Percentiles rank a stretch among this genome's conserved stretches.
These are phyloP conservation scores for Skeletonema menzelii DNA, from an alignment of 108 stramenopile species.

Conservation along the genomic window DNA sequence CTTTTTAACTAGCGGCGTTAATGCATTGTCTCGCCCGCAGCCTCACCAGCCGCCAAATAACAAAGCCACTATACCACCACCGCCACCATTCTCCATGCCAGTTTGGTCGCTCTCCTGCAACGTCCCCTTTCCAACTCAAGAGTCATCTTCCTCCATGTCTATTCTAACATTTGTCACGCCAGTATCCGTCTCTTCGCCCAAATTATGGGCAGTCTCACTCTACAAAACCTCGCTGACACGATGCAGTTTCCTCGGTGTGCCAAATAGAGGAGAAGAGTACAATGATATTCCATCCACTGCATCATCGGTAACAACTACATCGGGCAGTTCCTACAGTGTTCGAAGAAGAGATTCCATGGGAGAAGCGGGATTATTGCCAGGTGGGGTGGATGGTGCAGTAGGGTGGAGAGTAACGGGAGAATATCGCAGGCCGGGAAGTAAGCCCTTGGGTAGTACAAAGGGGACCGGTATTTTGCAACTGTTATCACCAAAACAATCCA, in stretches of 20 bases:
- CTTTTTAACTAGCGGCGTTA: neutral
- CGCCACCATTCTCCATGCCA: constrained; percentile 57
- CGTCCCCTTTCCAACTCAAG: constrained; percentile 7
- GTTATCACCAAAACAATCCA: constrained; percentile 39
- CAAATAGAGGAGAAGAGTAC: constrained; percentile 25
- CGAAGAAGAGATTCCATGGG: constrained; percentile 15
- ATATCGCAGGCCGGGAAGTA: neutral
- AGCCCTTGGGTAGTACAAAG: neutral
- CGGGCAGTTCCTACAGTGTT: neutral
- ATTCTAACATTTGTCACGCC: constrained; percentile 66
- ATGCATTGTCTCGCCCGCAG: neutral
- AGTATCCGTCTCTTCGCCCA: constrained; percentile 58
- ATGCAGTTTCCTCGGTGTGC: constrained; percentile 48
- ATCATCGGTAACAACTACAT: constrained; percentile 22
- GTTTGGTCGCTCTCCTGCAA: constrained; percentile 56
- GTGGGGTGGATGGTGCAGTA: constrained; percentile 1
- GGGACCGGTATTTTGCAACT: constrained; percentile 59
- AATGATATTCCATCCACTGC: constrained; percentile 37
- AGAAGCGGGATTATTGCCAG: constrained; percentile 13
- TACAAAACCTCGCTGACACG: constrained; percentile 57
- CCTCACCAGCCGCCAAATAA: neutral
- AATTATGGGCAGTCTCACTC: constrained; percentile 55
- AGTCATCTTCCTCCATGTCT: constrained; percentile 55
- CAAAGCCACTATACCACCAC: constrained; percentile 23
- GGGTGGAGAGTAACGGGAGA: constrained; percentile 14